Conservation (phyloP, 2,329 filamentous ascomycete species). For the Colletotrichum karsti region DNA sequence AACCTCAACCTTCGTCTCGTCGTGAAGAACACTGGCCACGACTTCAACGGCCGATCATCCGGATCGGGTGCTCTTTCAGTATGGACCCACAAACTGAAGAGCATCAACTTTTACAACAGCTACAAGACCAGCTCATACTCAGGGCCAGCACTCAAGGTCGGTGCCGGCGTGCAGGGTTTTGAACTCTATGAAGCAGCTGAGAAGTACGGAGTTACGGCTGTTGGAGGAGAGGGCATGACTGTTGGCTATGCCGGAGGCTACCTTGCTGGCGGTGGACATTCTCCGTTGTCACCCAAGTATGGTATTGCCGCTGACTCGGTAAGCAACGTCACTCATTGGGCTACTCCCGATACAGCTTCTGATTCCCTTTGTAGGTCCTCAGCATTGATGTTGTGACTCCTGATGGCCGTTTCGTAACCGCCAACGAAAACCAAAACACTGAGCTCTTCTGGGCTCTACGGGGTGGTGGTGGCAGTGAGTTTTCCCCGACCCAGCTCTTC, state of each 20-base stretch:
- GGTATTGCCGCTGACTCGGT: conserved; percentile 67
- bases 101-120: conserved; percentile 29
- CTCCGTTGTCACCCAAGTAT: conserved; percentile 57
- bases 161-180: conserved; percentile 60
- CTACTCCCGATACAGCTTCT: too few relatives aligned
- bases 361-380: conserved; percentile 59
- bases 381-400: conserved; percentile 66
- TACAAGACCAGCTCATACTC: conserved; percentile 26
- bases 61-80: conserved; percentile 61
- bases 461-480: conserved; percentile 49
- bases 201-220: conserved; percentile 54
- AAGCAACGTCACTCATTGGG: too few relatives aligned
- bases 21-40: conserved; percentile 52
- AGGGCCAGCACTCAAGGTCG: conserved; percentile 36
- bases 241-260: conserved; percentile 70
- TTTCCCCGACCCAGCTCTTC: too few relatives aligned
- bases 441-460: conserved; percentile 74
- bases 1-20: conserved; percentile 51
- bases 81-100: conserved; percentile 62
- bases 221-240: conserved; percentile 63
- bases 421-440: conserved; percentile 59
- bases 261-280: conserved; percentile 70
- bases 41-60: conserved; percentile 54
- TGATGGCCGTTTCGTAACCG: conserved; percentile 55
- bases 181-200: conserved; percentile 58